A percentile compares a stretch with the other conserved stretches of the same genome.
These are phyloP conservation scores for Fusarium nanum DNA, from an alignment of 2,329 filamentous ascomycete genomes.

Conservation along the genomic window DNA sequence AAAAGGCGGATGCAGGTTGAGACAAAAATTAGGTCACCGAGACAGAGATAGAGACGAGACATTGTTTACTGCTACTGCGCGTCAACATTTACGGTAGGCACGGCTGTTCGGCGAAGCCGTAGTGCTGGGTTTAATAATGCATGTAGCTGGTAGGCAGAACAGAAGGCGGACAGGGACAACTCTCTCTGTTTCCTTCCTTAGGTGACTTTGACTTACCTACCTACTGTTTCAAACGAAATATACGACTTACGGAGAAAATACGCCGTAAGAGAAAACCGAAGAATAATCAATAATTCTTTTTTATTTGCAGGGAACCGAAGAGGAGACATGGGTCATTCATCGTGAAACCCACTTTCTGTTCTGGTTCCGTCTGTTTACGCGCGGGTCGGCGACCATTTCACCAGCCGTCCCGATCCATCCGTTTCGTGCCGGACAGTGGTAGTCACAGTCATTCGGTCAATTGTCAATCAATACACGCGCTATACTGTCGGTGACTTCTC, in stretches of 20 bases:
- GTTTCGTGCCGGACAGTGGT: background rate
- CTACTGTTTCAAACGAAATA: constrained; percentile 4
- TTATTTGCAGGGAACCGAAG: background rate
- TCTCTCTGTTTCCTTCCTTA: background rate
- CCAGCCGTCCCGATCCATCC: background rate
- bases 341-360: background rate
- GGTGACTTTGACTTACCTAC: background rate
- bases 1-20: constrained; percentile 2
- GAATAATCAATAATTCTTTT: background rate
- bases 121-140: constrained; percentile 18
- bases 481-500: background rate
- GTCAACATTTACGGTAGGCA: constrained; percentile 8
- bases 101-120: constrained; percentile 29
- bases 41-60: background rate
- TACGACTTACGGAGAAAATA: background rate
- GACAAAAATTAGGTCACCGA: constrained; percentile 7
- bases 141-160: constrained; percentile 6
- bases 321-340: background rate
- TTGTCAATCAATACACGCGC: background rate
- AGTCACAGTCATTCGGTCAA: background rate
- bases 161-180: background rate
- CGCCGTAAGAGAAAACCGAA: background rate
- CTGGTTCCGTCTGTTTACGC: background rate
- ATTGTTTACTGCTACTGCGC: constrained; percentile 14
- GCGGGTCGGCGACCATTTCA: background rate